These are phyloP conservation scores for Cucurbita moschata DNA, from an alignment of 306 rosid genomes.

Conservation along the genomic window DNA sequence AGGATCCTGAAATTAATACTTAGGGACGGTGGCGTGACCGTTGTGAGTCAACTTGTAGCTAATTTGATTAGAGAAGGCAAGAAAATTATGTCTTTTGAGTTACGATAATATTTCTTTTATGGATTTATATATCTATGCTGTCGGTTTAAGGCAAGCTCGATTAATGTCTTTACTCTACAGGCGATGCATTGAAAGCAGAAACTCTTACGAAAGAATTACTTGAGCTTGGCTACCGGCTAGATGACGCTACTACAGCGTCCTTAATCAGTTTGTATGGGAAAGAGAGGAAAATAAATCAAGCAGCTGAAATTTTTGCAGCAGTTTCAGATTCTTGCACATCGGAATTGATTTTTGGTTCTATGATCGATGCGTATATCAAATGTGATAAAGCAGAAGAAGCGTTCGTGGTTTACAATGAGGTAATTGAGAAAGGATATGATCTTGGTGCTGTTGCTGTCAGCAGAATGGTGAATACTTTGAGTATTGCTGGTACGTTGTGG, in stretches of 20 bases:
- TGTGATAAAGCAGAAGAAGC: slow-evolving; percentile 68
- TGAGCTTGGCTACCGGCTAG: slow-evolving; percentile 37
- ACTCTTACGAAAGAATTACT: slow-evolving; percentile 26
- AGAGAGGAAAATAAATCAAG: slow-evolving; percentile 49
- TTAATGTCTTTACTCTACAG: slow-evolving; percentile 22
- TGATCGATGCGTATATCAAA: slow-evolving; percentile 74
- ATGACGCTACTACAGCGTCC: slow-evolving; percentile 42
- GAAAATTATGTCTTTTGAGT: background rate
- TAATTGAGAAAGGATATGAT: slow-evolving; percentile 39
- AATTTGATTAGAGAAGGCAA: slow-evolving; percentile 57
- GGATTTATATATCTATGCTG: slow-evolving; percentile 10
- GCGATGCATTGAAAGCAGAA: slow-evolving; percentile 67
- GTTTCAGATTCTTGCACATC: slow-evolving; percentile 32
- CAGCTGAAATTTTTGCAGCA: slow-evolving; percentile 50
- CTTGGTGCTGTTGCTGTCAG: slow-evolving; percentile 67
- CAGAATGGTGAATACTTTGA: slow-evolving; percentile 65
- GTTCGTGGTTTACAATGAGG: slow-evolving; percentile 47
- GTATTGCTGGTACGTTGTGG: slow-evolving; percentile 40
- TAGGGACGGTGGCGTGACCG: slow-evolving; percentile 31
- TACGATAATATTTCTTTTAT: background rate
- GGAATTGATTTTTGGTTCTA: slow-evolving; percentile 34
- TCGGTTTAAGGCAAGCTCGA: background rate
- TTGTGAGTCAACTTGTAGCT: slow-evolving; percentile 29
- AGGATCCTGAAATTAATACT: slow-evolving; percentile 35
- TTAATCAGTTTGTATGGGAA: slow-evolving; percentile 55